These are phyloP conservation scores for Ophiostoma sp. DNA, from an alignment of 2,329 filamentous ascomycete species.

Conservation along the genomic window DNA sequence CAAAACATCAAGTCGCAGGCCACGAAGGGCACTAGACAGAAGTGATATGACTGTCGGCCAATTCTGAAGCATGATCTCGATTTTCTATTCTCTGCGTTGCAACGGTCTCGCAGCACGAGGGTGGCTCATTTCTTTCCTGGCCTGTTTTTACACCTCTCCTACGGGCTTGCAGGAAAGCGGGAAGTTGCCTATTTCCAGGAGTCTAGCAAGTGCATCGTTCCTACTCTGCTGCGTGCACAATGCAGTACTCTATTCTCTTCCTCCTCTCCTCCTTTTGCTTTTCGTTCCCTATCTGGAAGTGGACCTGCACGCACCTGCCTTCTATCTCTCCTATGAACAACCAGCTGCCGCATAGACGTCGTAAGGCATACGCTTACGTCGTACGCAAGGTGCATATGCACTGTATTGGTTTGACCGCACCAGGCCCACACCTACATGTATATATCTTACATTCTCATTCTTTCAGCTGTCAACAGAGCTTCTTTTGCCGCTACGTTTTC, in stretches of 20 bases:
- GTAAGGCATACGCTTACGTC: neutral
- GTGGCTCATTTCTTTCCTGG: neutral
- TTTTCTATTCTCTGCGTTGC: neutral
- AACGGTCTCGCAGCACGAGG: neutral
- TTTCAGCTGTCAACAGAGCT: no score
- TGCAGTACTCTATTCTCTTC: no score
- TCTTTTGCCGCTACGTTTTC: no score
- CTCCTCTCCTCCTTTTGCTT: no score
- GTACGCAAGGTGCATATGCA: conserved; percentile 1
- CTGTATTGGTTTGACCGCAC: neutral
- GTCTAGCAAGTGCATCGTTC: neutral
- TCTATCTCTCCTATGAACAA: no score
- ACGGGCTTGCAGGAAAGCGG: neutral
- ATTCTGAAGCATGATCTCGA: conserved; percentile 3
- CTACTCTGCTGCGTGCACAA: no score
- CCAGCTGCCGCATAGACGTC: no score
- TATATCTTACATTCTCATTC: neutral
- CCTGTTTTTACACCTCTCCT: neutral
- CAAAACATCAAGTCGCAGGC: no score
- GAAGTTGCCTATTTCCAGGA: neutral
- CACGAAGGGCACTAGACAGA: no score
- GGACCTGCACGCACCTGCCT: no score
- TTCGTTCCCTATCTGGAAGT: no score
- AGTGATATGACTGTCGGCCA: neutral
- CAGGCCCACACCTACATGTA: neutral